These are phyloP conservation scores for Fusarium kyushuense DNA, from an alignment of 2,329 filamentous ascomycete species.

Conservation along the genomic window DNA sequence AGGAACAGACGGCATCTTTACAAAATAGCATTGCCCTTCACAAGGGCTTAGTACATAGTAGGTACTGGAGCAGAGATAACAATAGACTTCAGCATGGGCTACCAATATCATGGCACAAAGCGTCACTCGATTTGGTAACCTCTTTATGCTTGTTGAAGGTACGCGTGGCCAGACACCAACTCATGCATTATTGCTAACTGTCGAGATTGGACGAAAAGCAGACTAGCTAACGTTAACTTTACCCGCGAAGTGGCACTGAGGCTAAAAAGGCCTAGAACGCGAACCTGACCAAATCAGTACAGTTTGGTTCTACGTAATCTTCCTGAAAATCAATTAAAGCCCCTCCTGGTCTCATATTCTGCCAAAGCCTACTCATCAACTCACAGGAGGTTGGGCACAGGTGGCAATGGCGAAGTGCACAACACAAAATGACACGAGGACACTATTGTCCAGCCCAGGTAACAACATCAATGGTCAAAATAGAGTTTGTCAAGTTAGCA, in stretches of 20 bases:
- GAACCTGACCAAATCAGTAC: not conserved
- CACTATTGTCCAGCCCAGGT: not conserved
- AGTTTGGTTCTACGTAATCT: not conserved
- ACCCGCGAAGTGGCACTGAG: conserved; percentile 11
- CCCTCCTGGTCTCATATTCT: not conserved
- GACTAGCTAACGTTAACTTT: conserved; percentile 7
- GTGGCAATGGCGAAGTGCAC: not conserved
- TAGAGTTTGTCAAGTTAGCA: conserved; percentile 3
- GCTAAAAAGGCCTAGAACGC: conserved; percentile 18
- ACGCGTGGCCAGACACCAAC: conserved; percentile 19
- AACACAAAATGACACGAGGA: not conserved
- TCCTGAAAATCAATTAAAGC: not conserved
- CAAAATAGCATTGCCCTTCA: not conserved
- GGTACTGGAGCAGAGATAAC: not conserved
- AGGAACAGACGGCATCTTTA: conserved; percentile 9
- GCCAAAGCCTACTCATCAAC: not conserved
- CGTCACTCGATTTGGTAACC: not conserved
- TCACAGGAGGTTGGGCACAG: not conserved
- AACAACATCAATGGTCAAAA: conserved; percentile 1
- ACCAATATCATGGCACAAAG: not conserved
- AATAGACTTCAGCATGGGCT: not conserved
- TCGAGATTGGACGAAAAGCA: conserved; percentile 1
- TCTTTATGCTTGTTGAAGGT: conserved; percentile 3
- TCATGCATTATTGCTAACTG: conserved; percentile 6
- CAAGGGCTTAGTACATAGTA: conserved; percentile 1